Conservation (phyloP, 1,284 basidiomycete species). For the Cryptococcus sp. region DNA sequence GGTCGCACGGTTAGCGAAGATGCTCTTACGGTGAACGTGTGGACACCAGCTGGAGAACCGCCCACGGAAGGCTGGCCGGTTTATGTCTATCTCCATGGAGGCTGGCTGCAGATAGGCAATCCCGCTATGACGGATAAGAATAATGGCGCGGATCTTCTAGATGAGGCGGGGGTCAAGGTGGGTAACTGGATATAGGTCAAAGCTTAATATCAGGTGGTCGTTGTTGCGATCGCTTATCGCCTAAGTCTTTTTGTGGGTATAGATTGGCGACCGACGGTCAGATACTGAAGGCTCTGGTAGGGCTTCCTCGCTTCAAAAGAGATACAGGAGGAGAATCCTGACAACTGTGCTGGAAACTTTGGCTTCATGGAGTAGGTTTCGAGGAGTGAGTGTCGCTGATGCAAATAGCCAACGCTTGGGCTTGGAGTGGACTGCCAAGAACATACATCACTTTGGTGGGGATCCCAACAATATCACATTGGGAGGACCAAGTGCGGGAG, state of each 20-base stretch:
- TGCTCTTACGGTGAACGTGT: conserved; percentile 27
- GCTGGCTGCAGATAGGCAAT: conserved; percentile 33
- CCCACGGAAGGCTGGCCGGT: conserved; percentile 27
- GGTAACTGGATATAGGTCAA: neutral
- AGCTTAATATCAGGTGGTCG: conserved; percentile 17
- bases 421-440: conserved; percentile 31
- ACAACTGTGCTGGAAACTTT: conserved; percentile 20
- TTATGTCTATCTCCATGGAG: conserved; percentile 27
- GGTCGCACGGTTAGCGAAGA: conserved; percentile 16
- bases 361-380: conserved; percentile 15
- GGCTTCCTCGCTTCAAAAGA: conserved; percentile 28
- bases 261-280: no score
- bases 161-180: conserved; percentile 9
- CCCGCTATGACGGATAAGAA: conserved; percentile 27
- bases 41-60: conserved; percentile 24
- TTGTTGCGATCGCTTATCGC: conserved; percentile 18
- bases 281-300: neutral
- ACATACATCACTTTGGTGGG: conserved; percentile 40
- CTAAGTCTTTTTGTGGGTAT: neutral
- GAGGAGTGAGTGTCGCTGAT: neutral
- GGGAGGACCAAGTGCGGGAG: conserved; percentile 41
- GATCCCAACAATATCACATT: conserved; percentile 39
- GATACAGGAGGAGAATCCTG: conserved; percentile 20
- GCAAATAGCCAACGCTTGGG: conserved; percentile 22
- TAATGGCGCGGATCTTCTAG: conserved; percentile 12